These are phyloP conservation scores for Rhodotorula taiwanensis DNA, from an alignment of 768 basidiomycete genomes.

Conservation along the genomic window DNA sequence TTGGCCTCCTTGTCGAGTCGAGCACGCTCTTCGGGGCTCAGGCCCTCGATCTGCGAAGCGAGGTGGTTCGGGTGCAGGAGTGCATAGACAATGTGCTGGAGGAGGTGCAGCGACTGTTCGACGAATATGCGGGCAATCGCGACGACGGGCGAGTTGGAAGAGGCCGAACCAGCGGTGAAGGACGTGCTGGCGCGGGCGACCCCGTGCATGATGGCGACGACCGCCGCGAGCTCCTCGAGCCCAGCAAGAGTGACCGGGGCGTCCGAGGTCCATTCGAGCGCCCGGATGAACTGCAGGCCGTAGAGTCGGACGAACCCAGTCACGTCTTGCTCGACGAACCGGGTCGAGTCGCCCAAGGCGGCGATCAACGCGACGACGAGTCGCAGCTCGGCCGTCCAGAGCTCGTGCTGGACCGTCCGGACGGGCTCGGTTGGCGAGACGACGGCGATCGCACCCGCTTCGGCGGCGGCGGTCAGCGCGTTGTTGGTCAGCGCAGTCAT, in stretches of 20 bases:
- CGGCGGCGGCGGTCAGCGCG: conserved; percentile 66
- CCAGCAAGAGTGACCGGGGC: conserved; percentile 67
- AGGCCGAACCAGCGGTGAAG: too few relatives aligned
- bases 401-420: conserved; percentile 53
- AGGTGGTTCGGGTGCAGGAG: conserved; percentile 86
- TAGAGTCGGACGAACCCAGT: conserved; percentile 79
- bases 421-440: conserved; percentile 57
- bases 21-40: conserved; percentile 65
- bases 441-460: conserved; percentile 64
- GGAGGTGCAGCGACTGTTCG: conserved; percentile 46
- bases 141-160: conserved; percentile 69
- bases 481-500: conserved; percentile 77
- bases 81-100: conserved; percentile 84
- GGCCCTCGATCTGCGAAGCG: conserved; percentile 69
- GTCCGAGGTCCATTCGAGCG: conserved; percentile 74
- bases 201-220: conserved; percentile 53
- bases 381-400: conserved; percentile 77
- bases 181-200: conserved; percentile 50
- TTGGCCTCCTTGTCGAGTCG: conserved; percentile 61
- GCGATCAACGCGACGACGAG: conserved; percentile 68
- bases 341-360: conserved; percentile 56
- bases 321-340: conserved; percentile 73
- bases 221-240: conserved; percentile 75
- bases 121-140: conserved; percentile 55
- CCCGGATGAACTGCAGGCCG: conserved; percentile 67